A percentile compares a stretch with the other conserved stretches of the same genome.
These are phyloP conservation scores for Zanthoxylum bungeanum DNA, from an alignment of 345 rosid species.

Conservation along the genomic window DNA sequence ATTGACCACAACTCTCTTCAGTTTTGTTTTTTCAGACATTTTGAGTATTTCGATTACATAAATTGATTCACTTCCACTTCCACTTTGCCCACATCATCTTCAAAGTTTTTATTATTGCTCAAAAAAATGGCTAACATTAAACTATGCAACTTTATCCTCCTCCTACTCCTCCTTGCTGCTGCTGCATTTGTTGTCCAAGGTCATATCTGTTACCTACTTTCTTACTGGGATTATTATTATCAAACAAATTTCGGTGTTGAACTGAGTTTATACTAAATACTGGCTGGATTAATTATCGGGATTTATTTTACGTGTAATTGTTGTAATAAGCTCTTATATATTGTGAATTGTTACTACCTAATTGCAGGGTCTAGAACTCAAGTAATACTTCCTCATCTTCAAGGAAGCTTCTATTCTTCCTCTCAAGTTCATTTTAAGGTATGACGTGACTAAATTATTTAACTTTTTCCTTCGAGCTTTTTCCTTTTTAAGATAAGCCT, in stretches of 20 bases:
- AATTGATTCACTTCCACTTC: neutral
- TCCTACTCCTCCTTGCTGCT: conserved; percentile 39
- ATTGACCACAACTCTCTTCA: conserved; percentile 27
- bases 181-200: conserved; percentile 30
- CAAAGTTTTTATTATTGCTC: neutral
- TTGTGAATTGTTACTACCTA: too few species aligned
- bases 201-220: neutral
- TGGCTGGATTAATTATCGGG: too few species aligned
- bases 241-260: too few species aligned
- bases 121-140: conserved; percentile 39
- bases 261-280: too few species aligned
- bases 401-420: conserved; percentile 18
- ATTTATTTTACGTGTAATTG: too few species aligned
- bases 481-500: too few species aligned
- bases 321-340: neutral
- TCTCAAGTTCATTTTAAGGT: conserved; percentile 39
- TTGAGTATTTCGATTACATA: conserved; percentile 12
- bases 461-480: neutral
- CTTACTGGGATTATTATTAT: too few species aligned
- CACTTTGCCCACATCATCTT: conserved; percentile 1
- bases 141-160: conserved; percentile 31
- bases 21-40: conserved; percentile 1
- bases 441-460: neutral
- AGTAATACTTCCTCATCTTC: conserved; percentile 21
- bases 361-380: conserved; percentile 48